Conservation (phyloP, 2,329 filamentous ascomycete genomes). For the Beauveria australis region DNA sequence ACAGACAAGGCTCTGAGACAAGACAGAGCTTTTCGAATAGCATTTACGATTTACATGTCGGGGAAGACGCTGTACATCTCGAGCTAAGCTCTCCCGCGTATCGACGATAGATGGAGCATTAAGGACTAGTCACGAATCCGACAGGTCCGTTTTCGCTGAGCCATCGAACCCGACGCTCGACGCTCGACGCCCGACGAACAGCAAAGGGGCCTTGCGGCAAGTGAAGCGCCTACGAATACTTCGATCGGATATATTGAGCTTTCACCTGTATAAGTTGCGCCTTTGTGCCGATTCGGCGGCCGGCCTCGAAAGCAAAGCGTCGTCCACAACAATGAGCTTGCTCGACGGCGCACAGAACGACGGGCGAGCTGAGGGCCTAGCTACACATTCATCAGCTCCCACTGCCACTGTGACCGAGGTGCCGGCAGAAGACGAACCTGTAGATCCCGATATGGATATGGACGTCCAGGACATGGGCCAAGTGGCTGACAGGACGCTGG, state of each 20-base stretch:
- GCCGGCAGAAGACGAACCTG: not conserved
- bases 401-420: not conserved
- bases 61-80: no score
- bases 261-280: not conserved
- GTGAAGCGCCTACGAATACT: not conserved
- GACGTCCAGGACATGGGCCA: conserved; percentile 28
- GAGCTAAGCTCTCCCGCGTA: not conserved
- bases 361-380: not conserved
- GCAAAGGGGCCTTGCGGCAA: not conserved
- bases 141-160: conserved; percentile 1
- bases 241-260: not conserved
- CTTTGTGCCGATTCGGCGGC: not conserved
- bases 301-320: not conserved
- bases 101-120: conserved; percentile 4
- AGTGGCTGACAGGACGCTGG: conserved; percentile 23
- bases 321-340: not conserved
- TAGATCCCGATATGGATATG: not conserved
- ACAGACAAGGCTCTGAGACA: not conserved
- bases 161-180: not conserved
- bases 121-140: not conserved
- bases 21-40: not conserved
- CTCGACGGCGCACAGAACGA: not conserved
- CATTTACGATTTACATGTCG: not conserved
- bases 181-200: not conserved
- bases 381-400: not conserved